Evolutionary conservation across 495 filamentous ascomycete species (phyloP), one percentile per base, ranked within the genome.

Genomic region (Tuber magnatum): DNA sequence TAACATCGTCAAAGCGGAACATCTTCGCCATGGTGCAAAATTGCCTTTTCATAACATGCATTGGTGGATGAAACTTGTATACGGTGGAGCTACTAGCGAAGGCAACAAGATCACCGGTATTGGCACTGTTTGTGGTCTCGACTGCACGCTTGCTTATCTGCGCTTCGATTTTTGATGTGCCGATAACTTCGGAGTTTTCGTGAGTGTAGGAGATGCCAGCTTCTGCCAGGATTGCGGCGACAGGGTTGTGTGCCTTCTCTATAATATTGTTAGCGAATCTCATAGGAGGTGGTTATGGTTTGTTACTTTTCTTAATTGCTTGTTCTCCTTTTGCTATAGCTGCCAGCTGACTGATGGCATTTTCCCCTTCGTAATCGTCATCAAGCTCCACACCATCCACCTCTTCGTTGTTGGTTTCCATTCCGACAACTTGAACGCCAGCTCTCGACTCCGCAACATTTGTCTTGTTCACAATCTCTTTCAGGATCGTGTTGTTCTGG

Each of bases 171-270:
- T 90, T 91, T 14, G 91, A 94, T 0, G 92, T 92, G 46, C 95
- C 95, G 70, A 99, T 91, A 28, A 99, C 94, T 84, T 99, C 95
- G 61, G 92, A 93, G 82, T 99, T 99, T 76, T 97, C 91, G 81
- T 99, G 95, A 16, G 93, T 96, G 83, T 99, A 99, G 83, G 95
- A 90, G 22, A 99, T 94, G 10, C 96, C 95, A 3, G 93, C 94
- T 42, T 89, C 87, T 12, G 94, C 89, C 9, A 99, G 88, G 79
- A 99, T 98, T 32, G 93, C 95, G 76, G 94, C 91, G 42, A 99
- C 87, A 6, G 93, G 88, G 80, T 97, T 93, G 76, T 87, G 88
- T 39, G 70, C 43, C 78, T 43, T 84, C 79, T 12, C 71, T 80
- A 41, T 71, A 48, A 28, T 9, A 68, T 65, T 70, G 38, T 76